Evolutionary conservation across 1,139 yeast species (phyloP).

Genomic region (Sugiyamaella novakii): DNA sequence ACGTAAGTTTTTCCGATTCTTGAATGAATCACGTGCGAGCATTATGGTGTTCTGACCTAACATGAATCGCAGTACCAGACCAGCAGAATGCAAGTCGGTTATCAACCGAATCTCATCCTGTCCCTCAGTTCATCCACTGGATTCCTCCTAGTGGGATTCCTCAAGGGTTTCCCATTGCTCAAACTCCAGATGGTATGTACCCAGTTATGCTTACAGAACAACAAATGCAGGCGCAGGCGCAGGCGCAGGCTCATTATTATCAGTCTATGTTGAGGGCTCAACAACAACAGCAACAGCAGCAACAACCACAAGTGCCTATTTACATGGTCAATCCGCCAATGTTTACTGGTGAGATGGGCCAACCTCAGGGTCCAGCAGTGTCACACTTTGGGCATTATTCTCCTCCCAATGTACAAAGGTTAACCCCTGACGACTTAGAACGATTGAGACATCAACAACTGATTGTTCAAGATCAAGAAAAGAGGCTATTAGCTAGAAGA

Average conservation of each 20-base stretch:
- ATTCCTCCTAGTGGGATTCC: conserved; percentile 3
- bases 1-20: background rate
- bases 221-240: conserved; percentile 19
- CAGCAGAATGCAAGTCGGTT: too few species aligned
- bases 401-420: background rate
- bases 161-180: background rate
- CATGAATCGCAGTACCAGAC: too few species aligned
- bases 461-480: conserved; percentile 4
- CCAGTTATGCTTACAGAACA: conserved; percentile 8
- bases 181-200: background rate
- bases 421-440: background rate
- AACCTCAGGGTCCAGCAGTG: too few species aligned
- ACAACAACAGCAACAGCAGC: conserved; percentile 6
- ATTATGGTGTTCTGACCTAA: too few species aligned
- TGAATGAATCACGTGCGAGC: conserved; percentile 1
- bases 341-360: too few species aligned
- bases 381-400: background rate
- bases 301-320: conserved; percentile 10
- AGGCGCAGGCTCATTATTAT: conserved; percentile 9
- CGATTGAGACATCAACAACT: conserved; percentile 6
- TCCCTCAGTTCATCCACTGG: conserved; percentile 1
- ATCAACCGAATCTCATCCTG: too few species aligned
- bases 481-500: background rate
- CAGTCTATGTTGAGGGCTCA: conserved; percentile 5
- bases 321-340: background rate